Evolutionary conservation across 2,329 filamentous ascomycete species (phyloP), one percentile per base, ranked within the genome.

Genomic region (Lachnellula occidentalis): DNA sequence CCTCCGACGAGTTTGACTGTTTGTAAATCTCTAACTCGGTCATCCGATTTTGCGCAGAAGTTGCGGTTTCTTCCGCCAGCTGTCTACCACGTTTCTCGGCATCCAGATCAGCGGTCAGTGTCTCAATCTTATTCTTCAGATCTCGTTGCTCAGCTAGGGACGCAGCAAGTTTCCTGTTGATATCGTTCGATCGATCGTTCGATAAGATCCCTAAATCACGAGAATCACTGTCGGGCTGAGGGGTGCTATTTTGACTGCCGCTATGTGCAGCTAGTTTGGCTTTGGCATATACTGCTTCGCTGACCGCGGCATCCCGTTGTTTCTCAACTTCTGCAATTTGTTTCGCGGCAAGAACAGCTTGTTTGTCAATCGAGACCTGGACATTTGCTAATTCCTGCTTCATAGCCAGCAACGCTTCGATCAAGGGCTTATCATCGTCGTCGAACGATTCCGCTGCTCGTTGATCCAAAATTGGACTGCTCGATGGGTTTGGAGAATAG

Each of bases 391-490:
- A 77, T 67, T 99, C 94, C 6, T 86, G 82, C 56, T 90, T 86
- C 91, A 99, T 96, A 19, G 88, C 86, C 54, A 99, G 75, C 48
- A 99, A 81, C 6, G 94, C 94, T 71, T 99, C 94, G 42, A 99
- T 86, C 8, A 99, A 74, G 3, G 92, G 91, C 62, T 88, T 87
- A 65, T 99, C 94, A 57, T 96, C 91, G 53, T 99, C 94, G 51
- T 87, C 86, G 67, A 99, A 92, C 0, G 85, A 85, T 62, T 95
- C 90, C 2, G 86, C 79, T 0, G 81, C 79, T 57, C 87, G 84
- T 61, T 87, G 85, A 59, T 97, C 92, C 22, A 96, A 76, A 0
- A 84, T 78, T 14, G 90, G 85, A 66, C 82, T 88, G 24, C 83
- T 80, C 1, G 85, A 83, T 2, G 83, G 76, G 58, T 82, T 90